These are phyloP conservation scores for Nicotiana tabacum DNA, from an alignment of 257 asterid genomes.

Conservation along the genomic window DNA sequence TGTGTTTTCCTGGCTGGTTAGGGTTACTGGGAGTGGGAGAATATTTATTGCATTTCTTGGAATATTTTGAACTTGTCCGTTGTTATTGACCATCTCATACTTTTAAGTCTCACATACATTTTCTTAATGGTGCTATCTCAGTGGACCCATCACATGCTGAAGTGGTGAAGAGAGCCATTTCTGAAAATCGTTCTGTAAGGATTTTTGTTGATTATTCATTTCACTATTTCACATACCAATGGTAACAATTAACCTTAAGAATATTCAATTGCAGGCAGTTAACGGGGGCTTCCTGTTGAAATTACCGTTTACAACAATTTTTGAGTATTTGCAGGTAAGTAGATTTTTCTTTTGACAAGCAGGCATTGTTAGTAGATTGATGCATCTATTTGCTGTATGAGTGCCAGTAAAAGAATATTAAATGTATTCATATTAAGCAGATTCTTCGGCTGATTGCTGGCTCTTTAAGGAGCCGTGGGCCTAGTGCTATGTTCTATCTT, in stretches of 20 bases:
- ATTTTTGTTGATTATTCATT: constrained; percentile 6
- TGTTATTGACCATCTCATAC: not conserved
- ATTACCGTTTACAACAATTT: constrained; percentile 85
- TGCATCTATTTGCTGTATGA: constrained; percentile 7
- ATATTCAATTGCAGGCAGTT: constrained; percentile 50
- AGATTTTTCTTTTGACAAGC: not conserved
- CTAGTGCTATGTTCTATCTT: constrained; percentile 73
- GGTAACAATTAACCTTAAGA: not conserved
- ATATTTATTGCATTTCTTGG: not conserved
- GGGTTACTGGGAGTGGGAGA: not conserved
- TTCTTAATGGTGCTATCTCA: constrained; percentile 26
- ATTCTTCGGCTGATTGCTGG: constrained; percentile 58
- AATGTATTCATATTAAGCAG: constrained; percentile 34
- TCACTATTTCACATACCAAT: not conserved
- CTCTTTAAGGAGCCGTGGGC: constrained; percentile 55
- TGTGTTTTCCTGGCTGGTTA: not conserved
- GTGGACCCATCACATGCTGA: constrained; percentile 45
- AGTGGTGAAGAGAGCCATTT: constrained; percentile 51
- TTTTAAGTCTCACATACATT: not conserved
- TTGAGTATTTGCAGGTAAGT: constrained; percentile 85
- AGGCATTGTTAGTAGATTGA: not conserved
- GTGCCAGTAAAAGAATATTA: not conserved
- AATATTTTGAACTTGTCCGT: not conserved
- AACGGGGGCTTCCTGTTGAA: constrained; percentile 59
- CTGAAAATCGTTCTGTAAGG: constrained; percentile 47